Conservation (phyloP, 2,329 filamentous ascomycete species). For the Aspergillus nomiae region DNA sequence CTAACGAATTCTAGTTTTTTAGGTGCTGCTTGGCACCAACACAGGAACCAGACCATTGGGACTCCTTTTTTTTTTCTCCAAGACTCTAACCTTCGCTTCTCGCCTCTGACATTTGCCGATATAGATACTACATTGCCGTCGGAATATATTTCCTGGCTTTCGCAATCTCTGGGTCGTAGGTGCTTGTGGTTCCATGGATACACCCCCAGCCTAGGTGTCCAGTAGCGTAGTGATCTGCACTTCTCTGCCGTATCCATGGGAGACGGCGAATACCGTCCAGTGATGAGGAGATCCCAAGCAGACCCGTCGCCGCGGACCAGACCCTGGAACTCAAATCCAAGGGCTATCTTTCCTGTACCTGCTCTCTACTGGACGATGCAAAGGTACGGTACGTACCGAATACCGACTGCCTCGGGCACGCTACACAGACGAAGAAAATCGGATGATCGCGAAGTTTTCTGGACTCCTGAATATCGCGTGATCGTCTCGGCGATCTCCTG, state of each 20-base stretch:
- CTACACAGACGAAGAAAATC: too few species aligned
- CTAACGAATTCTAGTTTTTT: not conserved
- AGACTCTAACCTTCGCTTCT: not conserved
- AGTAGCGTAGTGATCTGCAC: not conserved
- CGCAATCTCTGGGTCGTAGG: too few species aligned
- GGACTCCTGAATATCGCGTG: not conserved
- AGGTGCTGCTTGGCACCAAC: not conserved
- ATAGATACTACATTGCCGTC: not conserved
- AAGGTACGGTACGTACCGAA: not conserved
- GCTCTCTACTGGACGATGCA: too few species aligned
- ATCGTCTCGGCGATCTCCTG: not conserved
- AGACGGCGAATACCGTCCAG: not conserved
- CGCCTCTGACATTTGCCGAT: not conserved
- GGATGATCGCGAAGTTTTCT: too few species aligned
- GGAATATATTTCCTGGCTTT: not conserved
- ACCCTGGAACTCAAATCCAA: too few species aligned
- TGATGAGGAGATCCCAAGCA: not conserved
- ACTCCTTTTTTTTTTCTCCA: not conserved
- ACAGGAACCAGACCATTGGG: too few species aligned
- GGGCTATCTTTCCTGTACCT: too few species aligned
- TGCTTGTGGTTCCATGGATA: not conserved
- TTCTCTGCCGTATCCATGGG: not conserved
- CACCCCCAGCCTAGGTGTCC: not conserved
- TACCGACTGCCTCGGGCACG: not conserved
- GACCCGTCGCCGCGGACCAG: too few species aligned